Base-by-base conservation (phyloP, 2,329 filamentous ascomycete genomes). In the Neophaeococcomyces mojaviensis region DNA sequence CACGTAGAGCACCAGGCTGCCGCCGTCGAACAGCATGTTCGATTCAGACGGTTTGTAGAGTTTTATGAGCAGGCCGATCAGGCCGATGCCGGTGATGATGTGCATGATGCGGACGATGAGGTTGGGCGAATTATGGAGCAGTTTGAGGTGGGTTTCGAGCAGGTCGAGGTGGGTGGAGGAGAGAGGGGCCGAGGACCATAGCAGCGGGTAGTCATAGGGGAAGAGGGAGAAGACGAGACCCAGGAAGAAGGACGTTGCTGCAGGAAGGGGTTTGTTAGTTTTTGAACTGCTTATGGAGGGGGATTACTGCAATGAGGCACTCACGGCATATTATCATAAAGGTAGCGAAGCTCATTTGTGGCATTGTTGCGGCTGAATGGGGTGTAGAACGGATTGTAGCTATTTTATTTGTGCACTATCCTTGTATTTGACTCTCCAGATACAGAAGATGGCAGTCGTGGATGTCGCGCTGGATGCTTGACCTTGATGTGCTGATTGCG, bases 191-290 rank as follows among this genome's bases (percentile, higher is more conserved):
- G 64, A 63, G 19, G 68, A 69, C 68, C 68, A 71, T 4, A 71
- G 66, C 42, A 71, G 66, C 12, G 68, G 68, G 56, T 71, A 71
- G 61, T 71, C 92, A 74, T 97, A 98, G 51, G 92, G 89, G 68
- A 97, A 94, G 53, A 83, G 82, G 59, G 88, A 88, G 78, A 97
- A 98, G 68, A 98, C 83, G 66, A 97, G 88, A 59, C 92, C 92
- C 54, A 98, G 84, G 78, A 97, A 95, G 79, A 98, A 98, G 68
- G 87, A 95, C 55, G 86, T 88, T 54, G 85, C 85, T 89, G 58
- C 28, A n/a, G n/a, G n/a, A n/a, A n/a, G n/a, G n/a, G n/a, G n/a
- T n/a, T n/a, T n/a, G n/a, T n/a, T n/a, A n/a, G n/a, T n/a, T n/a
- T n/a, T n/a, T n/a, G n/a, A n/a, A n/a, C n/a, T n/a, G n/a, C n/a